These are phyloP conservation scores for Pseudogymnoascus sp. DNA, from an alignment of 2,329 filamentous ascomycete species.

Conservation along the genomic window DNA sequence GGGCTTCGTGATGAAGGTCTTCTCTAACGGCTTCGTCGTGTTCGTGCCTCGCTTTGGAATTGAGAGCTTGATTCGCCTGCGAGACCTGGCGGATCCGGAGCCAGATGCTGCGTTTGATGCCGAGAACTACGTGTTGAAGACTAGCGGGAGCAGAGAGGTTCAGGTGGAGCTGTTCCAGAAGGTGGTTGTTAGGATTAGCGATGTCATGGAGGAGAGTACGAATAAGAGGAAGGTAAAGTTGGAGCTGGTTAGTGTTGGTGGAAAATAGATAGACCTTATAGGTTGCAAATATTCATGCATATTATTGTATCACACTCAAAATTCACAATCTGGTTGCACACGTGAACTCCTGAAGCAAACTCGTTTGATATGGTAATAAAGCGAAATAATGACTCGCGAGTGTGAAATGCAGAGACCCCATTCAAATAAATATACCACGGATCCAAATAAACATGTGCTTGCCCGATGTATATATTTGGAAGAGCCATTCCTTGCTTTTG, in stretches of 20 bases:
- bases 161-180: constrained; percentile 84
- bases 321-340: background rate
- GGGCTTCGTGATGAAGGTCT: constrained; percentile 93
- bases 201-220: constrained; percentile 90
- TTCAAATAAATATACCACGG: background rate
- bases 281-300: background rate
- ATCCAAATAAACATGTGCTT: background rate
- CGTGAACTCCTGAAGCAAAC: background rate
- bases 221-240: constrained; percentile 88
- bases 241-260: constrained; percentile 44
- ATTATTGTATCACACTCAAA: background rate
- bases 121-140: constrained; percentile 71
- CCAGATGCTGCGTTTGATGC: constrained; percentile 77
- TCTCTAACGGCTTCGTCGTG: constrained; percentile 94
- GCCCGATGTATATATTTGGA: background rate
- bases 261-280: background rate
- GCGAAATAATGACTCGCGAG: background rate
- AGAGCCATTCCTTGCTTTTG: background rate
- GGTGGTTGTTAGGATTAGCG: constrained; percentile 79
- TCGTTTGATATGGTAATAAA: background rate
- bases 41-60: constrained; percentile 95
- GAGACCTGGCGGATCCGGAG: constrained; percentile 71
- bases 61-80: constrained; percentile 78
- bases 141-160: constrained; percentile 46
- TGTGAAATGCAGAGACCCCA: background rate